phyloP scores from a whole-genome alignment of 345 rosid species.

The Heritiera littoralis region DNA sequence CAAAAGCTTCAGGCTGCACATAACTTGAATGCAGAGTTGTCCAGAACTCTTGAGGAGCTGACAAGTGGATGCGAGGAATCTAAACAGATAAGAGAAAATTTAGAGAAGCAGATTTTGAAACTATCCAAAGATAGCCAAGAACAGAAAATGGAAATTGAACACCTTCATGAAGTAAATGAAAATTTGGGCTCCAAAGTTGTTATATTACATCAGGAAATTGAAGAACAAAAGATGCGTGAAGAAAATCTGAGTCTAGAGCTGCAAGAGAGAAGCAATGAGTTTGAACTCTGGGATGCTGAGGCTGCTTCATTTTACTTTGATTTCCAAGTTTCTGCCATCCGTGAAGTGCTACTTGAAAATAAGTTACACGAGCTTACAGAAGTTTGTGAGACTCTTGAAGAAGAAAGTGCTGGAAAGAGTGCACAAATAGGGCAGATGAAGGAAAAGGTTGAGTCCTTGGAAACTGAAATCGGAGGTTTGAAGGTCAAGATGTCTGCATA shows the following conservation, averaged over 20 bases:
- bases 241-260: slow-evolving; percentile 70
- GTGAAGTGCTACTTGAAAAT: slow-evolving; percentile 68
- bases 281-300: slow-evolving; percentile 81
- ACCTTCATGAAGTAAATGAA: slow-evolving; percentile 50
- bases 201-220: slow-evolving; percentile 43
- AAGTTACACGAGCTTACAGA: slow-evolving; percentile 53
- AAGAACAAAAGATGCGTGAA: slow-evolving; percentile 54
- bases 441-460: slow-evolving; percentile 53
- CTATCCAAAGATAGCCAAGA: slow-evolving; percentile 38
- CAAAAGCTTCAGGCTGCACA: slow-evolving; percentile 63
- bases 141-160: slow-evolving; percentile 46
- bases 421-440: slow-evolving; percentile 56
- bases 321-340: slow-evolving; percentile 66
- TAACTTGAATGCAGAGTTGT: slow-evolving; percentile 50
- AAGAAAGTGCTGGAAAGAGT: slow-evolving; percentile 38
- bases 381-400: slow-evolving; percentile 54
- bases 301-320: slow-evolving; percentile 87
- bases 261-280: slow-evolving; percentile 71
- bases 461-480: slow-evolving; percentile 54
- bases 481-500: slow-evolving; percentile 56
- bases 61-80: slow-evolving; percentile 56
- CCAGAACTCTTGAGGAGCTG: slow-evolving; percentile 61
- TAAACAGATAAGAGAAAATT: slow-evolving; percentile 33
- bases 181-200: slow-evolving; percentile 50
- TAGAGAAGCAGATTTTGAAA: slow-evolving; percentile 48